Base-by-base conservation (phyloP, 2,329 filamentous ascomycete genomes). In the Talaromyces piceae region DNA sequence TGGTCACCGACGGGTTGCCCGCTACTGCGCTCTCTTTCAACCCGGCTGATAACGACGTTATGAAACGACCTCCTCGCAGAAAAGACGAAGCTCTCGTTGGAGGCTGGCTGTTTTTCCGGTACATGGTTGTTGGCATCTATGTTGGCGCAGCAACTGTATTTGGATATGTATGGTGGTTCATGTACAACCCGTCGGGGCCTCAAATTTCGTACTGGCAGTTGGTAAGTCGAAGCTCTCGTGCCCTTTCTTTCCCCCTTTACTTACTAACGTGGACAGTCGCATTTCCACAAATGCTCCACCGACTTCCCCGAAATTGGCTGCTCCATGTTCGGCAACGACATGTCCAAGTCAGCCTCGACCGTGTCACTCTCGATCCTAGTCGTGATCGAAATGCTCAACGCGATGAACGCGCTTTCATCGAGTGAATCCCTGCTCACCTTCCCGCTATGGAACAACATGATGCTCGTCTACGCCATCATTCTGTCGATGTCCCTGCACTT, bases 151-250 rank as follows among this genome's bases (percentile, higher is more conserved):
- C 93, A 49, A 98, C 93, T 3, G 94, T 98, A 18, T 90, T 86
- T 64, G 93, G 94, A 43, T 98, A 98, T 66, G 91, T 89, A n/a
- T 98, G 93, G 93, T 98, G 90, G 88, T 98, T 97, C 77, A 91
- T 98, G 86, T 95, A 87, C 77, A 91, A 97, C 74, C 73, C 83
- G 7, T 82, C 84, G 59, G 93, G 93, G 0, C 93, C 93, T 22
- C 88, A 95, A 69, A 95, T 98, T 71, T 83, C 77, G 56, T 95
- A 97, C 75, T 86, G 80, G 69, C 88, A 98, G 67, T 77, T 98
- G 59, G 77, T 80, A 70, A 69, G 75, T 69, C 12, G 31, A 13
- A 16, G 4, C 5, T 45, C 33, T 12, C 12, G 27, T 26, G 3
- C 23, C 25, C 26, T 9, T 3, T 47, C 23, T 5, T 30, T 22